These are phyloP conservation scores for Brettanomyces anomalus DNA, from an alignment of 805 yeast genomes.

Conservation along the genomic window DNA sequence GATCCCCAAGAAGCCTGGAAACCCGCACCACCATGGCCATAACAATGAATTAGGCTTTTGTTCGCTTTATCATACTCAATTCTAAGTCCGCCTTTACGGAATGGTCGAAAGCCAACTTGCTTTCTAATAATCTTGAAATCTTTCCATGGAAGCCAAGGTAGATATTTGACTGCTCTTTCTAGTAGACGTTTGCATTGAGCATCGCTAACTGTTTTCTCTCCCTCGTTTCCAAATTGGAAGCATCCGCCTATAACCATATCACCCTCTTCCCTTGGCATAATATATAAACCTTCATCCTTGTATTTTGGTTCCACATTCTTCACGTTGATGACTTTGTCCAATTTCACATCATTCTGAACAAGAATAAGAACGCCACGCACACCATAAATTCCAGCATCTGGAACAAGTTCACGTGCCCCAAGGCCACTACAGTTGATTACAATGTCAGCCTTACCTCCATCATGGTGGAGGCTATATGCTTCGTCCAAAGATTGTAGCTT, in stretches of 20 bases:
- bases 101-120: constrained; percentile 65
- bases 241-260: constrained; percentile 60
- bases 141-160: constrained; percentile 29
- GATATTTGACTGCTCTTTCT: constrained; percentile 32
- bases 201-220: constrained; percentile 26
- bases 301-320: constrained; percentile 18
- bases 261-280: constrained; percentile 70
- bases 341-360: constrained; percentile 32
- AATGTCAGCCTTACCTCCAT: constrained; percentile 33
- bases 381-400: constrained; percentile 35
- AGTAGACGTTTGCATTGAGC: constrained; percentile 40
- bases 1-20: constrained; percentile 54
- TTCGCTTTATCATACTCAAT: constrained; percentile 36
- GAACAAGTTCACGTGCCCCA: constrained; percentile 33
- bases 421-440: constrained; percentile 56
- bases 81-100: constrained; percentile 50
- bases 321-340: constrained; percentile 25
- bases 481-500: constrained; percentile 36
- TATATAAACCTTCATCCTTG: constrained; percentile 42
- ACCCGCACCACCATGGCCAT: constrained; percentile 35
- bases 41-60: constrained; percentile 46
- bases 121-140: constrained; percentile 38
- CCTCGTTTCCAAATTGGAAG: constrained; percentile 15
- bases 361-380: constrained; percentile 54
- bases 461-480: constrained; percentile 34